These are phyloP conservation scores for Penicillium sp. DNA, from an alignment of 2,329 filamentous ascomycete genomes.

Conservation along the genomic window DNA sequence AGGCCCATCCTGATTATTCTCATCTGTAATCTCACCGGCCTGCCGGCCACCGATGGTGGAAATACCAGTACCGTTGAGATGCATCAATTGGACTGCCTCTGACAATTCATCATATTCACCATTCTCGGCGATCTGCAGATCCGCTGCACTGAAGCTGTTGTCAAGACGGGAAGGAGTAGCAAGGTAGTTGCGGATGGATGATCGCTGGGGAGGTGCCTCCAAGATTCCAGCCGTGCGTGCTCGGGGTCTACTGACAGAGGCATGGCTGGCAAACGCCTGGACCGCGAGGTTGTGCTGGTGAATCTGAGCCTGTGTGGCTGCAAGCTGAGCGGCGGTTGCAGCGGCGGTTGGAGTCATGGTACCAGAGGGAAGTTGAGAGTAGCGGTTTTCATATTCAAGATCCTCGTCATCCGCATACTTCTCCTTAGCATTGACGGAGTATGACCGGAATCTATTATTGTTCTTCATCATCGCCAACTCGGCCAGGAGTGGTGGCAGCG, in stretches of 20 bases:
- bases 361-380: constrained; percentile 58
- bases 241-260: constrained; percentile 76
- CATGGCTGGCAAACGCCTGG: constrained; percentile 84
- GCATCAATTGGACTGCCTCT: constrained; percentile 78
- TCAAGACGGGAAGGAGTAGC: constrained; percentile 74
- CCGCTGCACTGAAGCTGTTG: constrained; percentile 70
- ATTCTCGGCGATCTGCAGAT: constrained; percentile 71
- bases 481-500: constrained; percentile 64
- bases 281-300: constrained; percentile 91
- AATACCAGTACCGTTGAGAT: constrained; percentile 49
- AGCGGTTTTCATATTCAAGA: constrained; percentile 66
- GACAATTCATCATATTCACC: constrained; percentile 77
- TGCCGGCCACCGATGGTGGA: constrained; percentile 63
- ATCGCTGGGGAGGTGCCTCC: constrained; percentile 68
- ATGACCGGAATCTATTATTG: constrained; percentile 89
- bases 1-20: constrained; percentile 79
- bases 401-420: constrained; percentile 91
- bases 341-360: constrained; percentile 59
- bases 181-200: constrained; percentile 69
- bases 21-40: constrained; percentile 66
- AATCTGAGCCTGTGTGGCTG: constrained; percentile 66
- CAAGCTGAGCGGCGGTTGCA: constrained; percentile 57
- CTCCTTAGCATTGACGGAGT: constrained; percentile 97
- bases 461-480: constrained; percentile 73
- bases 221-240: constrained; percentile 89